These are phyloP conservation scores for Cylindrotheca fusiformis DNA, from an alignment of 108 stramenopile species.

Conservation along the genomic window DNA sequence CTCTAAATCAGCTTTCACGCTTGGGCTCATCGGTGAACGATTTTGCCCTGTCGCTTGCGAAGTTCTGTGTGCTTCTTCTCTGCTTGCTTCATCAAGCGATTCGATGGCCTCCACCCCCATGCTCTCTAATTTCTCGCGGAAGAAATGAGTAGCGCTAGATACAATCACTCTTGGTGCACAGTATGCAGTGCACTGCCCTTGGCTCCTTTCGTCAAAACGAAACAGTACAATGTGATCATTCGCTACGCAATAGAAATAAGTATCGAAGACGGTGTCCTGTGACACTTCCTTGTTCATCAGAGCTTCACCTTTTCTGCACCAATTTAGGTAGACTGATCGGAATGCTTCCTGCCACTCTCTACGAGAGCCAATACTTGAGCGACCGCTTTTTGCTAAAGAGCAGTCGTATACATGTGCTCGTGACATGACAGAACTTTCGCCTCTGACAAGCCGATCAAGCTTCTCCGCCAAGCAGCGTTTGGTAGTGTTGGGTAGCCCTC, in stretches of 20 bases:
- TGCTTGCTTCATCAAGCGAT: neutral
- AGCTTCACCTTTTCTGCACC: neutral
- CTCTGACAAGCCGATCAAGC: too few species aligned
- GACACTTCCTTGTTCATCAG: neutral
- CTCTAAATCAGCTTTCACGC: conserved; percentile 53
- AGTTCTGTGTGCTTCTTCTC: neutral
- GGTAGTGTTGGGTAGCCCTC: too few species aligned
- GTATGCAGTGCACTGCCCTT: neutral
- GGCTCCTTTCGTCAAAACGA: conserved; percentile 10
- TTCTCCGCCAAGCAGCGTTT: too few species aligned
- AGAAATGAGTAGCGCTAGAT: conserved; percentile 1
- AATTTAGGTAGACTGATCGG: conserved; percentile 25
- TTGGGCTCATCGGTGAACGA: conserved; percentile 17
- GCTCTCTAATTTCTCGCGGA: conserved; percentile 8
- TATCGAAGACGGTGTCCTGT: conserved; percentile 1
- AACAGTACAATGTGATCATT: conserved; percentile 30
- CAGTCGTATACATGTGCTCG: too few species aligned
- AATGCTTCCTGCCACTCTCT: conserved; percentile 32
- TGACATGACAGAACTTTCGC: too few species aligned
- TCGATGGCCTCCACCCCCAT: conserved; percentile 3
- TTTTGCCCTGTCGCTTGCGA: neutral
- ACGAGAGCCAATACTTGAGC: too few species aligned
- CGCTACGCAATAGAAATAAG: conserved; percentile 24
- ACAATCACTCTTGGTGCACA: conserved; percentile 17
- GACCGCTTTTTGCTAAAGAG: too few species aligned